Evolutionary conservation across 257 asterid genomes (phyloP), one percentile per base, ranked within the genome.

Genomic region (Salvia miltiorrhiza): DNA sequence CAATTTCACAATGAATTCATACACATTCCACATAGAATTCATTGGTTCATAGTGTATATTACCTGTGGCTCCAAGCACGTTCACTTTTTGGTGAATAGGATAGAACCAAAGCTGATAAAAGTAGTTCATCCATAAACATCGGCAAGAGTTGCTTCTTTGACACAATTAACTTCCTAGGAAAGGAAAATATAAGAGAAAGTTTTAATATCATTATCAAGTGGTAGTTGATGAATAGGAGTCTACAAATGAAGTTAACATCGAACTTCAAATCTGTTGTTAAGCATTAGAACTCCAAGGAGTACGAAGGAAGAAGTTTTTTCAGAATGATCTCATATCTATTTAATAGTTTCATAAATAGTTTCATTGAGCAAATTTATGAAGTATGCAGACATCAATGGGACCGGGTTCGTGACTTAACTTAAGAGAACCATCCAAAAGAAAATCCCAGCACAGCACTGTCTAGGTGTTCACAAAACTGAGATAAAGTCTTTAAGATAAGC

Each of bases 51-150:
- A n/a, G n/a, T n/a, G n/a, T n/a, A n/a, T 20, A 47, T 55, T 74
- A 92, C 97, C 95, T 81, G 76, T 93, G 99, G 86, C 84, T 92
- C 99, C 99, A 93, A 53, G 99, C 89, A 67, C 87, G 79, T 67
- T 93, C 97, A 74, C 99, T 93, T 80, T 93, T 93, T 28, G 97
- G 95, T 35, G 96, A 83, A 83, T 76, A 78, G 5, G 96, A 90
- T 66, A 93, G 88, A 78, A 93, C 86, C 49, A 86, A 69, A 65
- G 84, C 71, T 21, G 99, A 90, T 52, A 90, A 73, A 61, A 43
- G 77, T 9, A 91, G 92, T 79, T 94, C 99, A 73, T 88, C 87
- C 88, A 83, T 67, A 41, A 82, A 77, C 74, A 73, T 72, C 28
- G 84, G 69, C 39, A 78, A 44, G 56, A 64, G 74, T 67, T 67